Base-by-base conservation (phyloP, 2,329 filamentous ascomycete genomes). In the Pseudonectria buxi region DNA sequence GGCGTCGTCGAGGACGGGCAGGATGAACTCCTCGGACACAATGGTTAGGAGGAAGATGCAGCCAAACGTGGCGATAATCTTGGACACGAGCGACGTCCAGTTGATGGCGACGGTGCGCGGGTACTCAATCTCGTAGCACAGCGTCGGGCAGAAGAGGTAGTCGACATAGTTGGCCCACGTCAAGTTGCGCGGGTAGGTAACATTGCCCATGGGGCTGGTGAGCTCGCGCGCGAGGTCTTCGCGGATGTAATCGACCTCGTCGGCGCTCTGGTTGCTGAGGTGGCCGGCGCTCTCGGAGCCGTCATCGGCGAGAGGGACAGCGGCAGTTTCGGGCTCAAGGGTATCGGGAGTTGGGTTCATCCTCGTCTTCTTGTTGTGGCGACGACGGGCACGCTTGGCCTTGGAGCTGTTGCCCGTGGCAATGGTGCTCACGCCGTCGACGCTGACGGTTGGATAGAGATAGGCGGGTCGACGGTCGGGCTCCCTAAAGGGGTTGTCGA, bases 61-160 rank as follows among this genome's bases (percentile, higher is more conserved):
- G 32, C 92, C 92, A 57, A 96, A 96, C 1, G 92, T 84, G 30
- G 92, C 92, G 12, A 89, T 63, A 14, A 86, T 78, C 63, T 96
- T 96, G 60, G 82, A 85, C 39, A 86, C 76, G 29, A 96, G 75
- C 45, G 88, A 82, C 14, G 78, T 72, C 81, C 86, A 95, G 49
- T 86, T 78, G 39, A 87, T 79, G n/a, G 69, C 65, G 10, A 73
- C 58, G 10, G 77, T 88, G 32, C 92, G 82, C 3, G 92, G 92
- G 59, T 96, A 98, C 59, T 96, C 90, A 32, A 96, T 73, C 63
- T 98, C 92, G 63, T 98, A 98, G 70, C 92, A 98, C 14, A 98
- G 75, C 0, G 92, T 98, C 12, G 92, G 92, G 54, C 89, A 96
- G 55, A 92, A 77, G 10, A 95, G 68, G 58, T 83, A 96, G 65